These are phyloP conservation scores for Saturnispora bothae DNA, from an alignment of 805 yeast species.

Conservation along the genomic window DNA sequence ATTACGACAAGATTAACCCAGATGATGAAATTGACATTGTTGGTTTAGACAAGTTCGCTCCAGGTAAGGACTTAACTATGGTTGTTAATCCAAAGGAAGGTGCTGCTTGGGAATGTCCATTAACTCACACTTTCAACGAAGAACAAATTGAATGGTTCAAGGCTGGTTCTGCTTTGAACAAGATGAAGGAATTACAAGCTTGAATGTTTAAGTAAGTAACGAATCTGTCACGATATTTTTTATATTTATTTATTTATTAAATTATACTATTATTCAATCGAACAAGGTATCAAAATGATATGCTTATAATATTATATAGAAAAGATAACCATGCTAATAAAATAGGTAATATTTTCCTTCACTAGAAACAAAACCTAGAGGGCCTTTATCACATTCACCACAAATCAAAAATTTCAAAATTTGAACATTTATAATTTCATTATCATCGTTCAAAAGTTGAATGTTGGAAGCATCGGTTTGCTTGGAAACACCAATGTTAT, in stretches of 20 bases:
- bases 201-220: background rate
- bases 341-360: background rate
- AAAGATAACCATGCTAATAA: background rate
- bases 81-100: slow-evolving; percentile 69
- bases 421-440: slow-evolving; percentile 19
- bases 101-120: slow-evolving; percentile 76
- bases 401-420: slow-evolving; percentile 52
- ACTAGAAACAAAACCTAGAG: slow-evolving; percentile 55
- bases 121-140: slow-evolving; percentile 90
- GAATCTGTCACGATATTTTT: background rate
- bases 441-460: slow-evolving; percentile 12
- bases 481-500: slow-evolving; percentile 65
- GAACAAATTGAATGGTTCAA: slow-evolving; percentile 99
- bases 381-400: slow-evolving; percentile 72
- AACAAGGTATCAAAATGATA: background rate
- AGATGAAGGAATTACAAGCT: slow-evolving; percentile 36
- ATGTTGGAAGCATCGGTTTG: background rate
- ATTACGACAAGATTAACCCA: slow-evolving; percentile 88
- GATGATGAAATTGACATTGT: slow-evolving; percentile 81
- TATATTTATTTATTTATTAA: slow-evolving; percentile 1
- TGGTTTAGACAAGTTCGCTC: slow-evolving; percentile 78
- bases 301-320: background rate
- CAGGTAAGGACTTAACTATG: slow-evolving; percentile 82
- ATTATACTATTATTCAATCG: slow-evolving; percentile 1
- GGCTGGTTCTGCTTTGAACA: slow-evolving; percentile 98